phyloP scores from a whole-genome alignment of 768 basidiomycete species.

The Suillus subaureus region DNA sequence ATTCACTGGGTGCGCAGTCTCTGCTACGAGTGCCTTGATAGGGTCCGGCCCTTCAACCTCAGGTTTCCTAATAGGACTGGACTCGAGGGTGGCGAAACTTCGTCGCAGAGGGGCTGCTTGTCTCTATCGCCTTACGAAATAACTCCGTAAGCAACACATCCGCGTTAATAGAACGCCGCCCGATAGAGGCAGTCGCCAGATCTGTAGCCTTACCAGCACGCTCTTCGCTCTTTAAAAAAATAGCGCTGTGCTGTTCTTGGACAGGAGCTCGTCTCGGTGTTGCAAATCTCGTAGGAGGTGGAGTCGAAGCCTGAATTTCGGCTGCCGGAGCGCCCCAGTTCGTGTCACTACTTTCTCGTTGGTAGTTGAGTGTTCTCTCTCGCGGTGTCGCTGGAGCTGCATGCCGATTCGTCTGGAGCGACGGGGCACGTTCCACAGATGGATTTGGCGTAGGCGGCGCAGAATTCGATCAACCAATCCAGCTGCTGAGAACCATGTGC shows the following conservation, averaged over 20 bases:
- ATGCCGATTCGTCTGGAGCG: conserved; percentile 10
- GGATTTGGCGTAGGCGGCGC: neutral
- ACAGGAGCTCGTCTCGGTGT: neutral
- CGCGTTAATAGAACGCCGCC: conserved; percentile 7
- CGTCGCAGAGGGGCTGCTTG: neutral
- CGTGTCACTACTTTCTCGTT: neutral
- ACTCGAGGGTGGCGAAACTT: neutral
- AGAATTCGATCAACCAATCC: conserved; percentile 23
- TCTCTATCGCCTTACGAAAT: conserved; percentile 9
- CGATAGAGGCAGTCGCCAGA: neutral
- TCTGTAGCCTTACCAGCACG: neutral
- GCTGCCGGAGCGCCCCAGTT: neutral
- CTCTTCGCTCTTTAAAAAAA: neutral
- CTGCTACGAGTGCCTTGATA: neutral
- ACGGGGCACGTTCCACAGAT: conserved; percentile 1
- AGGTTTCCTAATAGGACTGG: neutral
- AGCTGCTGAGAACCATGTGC: conserved; percentile 33
- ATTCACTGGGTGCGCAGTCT: neutral
- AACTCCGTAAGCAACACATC: conserved; percentile 6
- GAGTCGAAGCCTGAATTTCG: neutral
- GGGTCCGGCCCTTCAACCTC: neutral
- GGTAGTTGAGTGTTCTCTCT: neutral
- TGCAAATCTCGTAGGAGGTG: neutral
- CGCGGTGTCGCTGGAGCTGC: neutral
- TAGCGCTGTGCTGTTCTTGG: neutral